Conservation (phyloP, 1,139 yeast species). For the Zygosaccharomyces sapae region DNA sequence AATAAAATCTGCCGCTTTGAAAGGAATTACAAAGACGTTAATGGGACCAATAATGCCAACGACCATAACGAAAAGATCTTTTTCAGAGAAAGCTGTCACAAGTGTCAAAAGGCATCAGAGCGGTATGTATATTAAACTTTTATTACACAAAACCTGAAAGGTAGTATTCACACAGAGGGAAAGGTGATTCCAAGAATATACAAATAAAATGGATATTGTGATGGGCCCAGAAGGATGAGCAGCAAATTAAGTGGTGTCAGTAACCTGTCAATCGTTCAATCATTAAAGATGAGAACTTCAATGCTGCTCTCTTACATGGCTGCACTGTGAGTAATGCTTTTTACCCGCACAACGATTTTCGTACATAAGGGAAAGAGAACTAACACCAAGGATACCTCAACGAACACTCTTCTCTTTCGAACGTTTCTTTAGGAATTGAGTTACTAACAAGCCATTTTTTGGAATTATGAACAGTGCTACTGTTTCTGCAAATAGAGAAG, state of each 20-base stretch:
- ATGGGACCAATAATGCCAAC: neutral
- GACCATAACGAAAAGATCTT: conserved; percentile 6
- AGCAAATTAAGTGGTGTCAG: neutral
- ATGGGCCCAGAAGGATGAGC: neutral
- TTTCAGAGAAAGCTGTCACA: conserved; percentile 16
- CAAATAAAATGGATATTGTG: neutral
- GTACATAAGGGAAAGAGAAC: neutral
- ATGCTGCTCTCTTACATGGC: neutral
- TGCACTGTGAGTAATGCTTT: neutral
- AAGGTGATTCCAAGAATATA: neutral
- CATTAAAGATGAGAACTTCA: neutral
- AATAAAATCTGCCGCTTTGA: neutral
- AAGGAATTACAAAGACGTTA: neutral
- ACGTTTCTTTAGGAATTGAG: neutral
- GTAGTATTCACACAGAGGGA: neutral
- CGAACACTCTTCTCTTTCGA: too few species aligned
- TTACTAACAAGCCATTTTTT: conserved; percentile 1
- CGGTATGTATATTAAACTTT: conserved; percentile 13
- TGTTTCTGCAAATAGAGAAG: conserved; percentile 44
- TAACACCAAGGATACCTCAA: too few species aligned
- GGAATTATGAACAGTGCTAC: conserved; percentile 11
- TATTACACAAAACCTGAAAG: neutral
- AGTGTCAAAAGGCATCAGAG: conserved; percentile 13
- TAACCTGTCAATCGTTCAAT: neutral
- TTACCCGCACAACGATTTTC: conserved; percentile 1